Evolutionary conservation across 768 basidiomycete species (phyloP), one percentile per base, ranked within the genome.

Genomic region (Naganishia randhawae): DNA sequence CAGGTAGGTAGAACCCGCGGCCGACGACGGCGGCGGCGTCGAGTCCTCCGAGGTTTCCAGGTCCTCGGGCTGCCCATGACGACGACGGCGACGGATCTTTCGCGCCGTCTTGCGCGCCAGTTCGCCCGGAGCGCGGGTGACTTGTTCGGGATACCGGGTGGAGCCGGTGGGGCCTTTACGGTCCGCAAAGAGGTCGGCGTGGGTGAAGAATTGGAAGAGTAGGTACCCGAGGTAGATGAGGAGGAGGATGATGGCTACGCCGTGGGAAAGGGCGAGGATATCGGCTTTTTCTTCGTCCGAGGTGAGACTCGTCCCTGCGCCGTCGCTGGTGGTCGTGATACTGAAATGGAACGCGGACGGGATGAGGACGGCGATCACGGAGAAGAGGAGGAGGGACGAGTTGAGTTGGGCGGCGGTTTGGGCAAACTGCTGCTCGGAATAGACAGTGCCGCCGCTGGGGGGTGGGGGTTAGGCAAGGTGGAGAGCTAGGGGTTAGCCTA

Each of bases 121-220:
- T 31, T 53, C 13, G 14, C 55, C 54, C 0, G 68, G 68, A 7
- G 22, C 11, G 32, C 71, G 73, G 63, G 63, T 69, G 45, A 76
- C 71, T n/a, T 69, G 68, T 32, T 65, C 71, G 0, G 76, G 74
- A 65, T 76, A 79, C 0, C 55, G 64, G 3, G 76, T 77, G 14
- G 75, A 76, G 35, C 41, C 52, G 17, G 75, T 69, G 13, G 73
- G 71, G 9, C 66, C 71, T 68, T 63, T 70, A 72, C 35, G 33
- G 27, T 69, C 48, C n/a, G 52, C 50, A 41, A 67, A 70, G 7
- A 66, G 51, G 35, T 71, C 65, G 67, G 72, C 63, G 61, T 66
- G 84, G 8, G 84, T 83, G 76, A 83, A 84, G 77, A 85, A 84
- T 72, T 85, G 84, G 78, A 85, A 85, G 70, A 83, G 75, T 53